These are phyloP conservation scores for Casaregolazyma lundiana DNA, from an alignment of 1,139 yeast species.

Conservation along the genomic window DNA sequence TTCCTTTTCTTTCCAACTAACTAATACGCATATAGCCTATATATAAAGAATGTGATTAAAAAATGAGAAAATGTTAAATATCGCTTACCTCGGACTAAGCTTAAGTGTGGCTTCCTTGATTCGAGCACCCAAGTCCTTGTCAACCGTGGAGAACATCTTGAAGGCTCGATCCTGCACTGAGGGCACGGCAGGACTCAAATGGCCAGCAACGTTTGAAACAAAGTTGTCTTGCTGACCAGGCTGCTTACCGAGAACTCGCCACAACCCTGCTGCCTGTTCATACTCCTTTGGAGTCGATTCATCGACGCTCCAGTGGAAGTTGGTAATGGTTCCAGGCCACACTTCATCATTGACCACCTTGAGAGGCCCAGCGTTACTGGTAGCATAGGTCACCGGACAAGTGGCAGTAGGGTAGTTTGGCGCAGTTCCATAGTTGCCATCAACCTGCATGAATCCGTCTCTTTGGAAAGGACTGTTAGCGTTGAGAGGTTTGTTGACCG, in stretches of 20 bases:
- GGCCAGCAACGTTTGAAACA: constrained; percentile 79
- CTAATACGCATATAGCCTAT: too few relatives aligned
- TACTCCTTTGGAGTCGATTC: constrained; percentile 54
- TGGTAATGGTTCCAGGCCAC: constrained; percentile 84
- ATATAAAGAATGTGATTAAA: too few relatives aligned
- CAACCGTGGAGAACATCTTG: constrained; percentile 71
- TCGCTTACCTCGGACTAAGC: background rate
- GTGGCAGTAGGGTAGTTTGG: constrained; percentile 58
- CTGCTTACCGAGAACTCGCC: constrained; percentile 55
- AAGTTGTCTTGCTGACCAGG: constrained; percentile 66
- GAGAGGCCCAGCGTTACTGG: constrained; percentile 21
- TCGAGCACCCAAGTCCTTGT: constrained; percentile 55
- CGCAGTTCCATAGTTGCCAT: constrained; percentile 70
- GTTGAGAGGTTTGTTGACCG: constrained; percentile 54
- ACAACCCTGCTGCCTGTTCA: constrained; percentile 62
- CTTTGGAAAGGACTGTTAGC: constrained; percentile 48
- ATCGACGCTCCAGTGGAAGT: constrained; percentile 79
- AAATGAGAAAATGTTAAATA: too few relatives aligned
- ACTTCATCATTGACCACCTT: constrained; percentile 68
- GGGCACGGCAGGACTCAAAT: constrained; percentile 64
- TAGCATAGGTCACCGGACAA: constrained; percentile 16
- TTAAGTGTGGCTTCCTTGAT: constrained; percentile 46
- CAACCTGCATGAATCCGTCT: constrained; percentile 82
- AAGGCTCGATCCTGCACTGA: constrained; percentile 76
- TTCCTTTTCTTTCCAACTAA: too few relatives aligned